Evolutionary conservation across 2,329 filamentous ascomycete genomes (phyloP), one percentile per base, ranked within the genome.

Genomic region (Purpureocillium takamizusanense): DNA sequence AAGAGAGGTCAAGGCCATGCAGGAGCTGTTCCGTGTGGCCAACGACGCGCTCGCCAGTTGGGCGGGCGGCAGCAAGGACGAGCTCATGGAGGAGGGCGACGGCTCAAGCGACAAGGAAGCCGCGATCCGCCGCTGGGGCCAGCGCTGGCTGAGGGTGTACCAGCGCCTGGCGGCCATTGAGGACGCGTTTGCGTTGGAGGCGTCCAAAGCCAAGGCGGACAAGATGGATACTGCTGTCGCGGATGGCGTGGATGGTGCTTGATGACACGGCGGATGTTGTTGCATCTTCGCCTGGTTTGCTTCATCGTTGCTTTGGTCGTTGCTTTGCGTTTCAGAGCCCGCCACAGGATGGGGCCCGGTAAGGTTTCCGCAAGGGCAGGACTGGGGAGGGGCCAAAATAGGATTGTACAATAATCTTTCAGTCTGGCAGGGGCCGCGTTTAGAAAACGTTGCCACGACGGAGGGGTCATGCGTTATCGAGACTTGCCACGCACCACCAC

Each of bases 91-190:
- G 62, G 63, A 66, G 11, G 78, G 70, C 27, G 78, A 82, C 42
- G 77, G 71, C 12, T 69, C 63, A 51, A 65, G 65, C 23, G 72
- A 72, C 28, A 70, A 76, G 25, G 76, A 82, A 48, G 72, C 73
- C 42, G 67, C 89, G 46, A 74, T 94, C 41, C 74, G 75, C 45
- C 72, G 76, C 36, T 97, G 92, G 92, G 89, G 83, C 1, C 75
- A 78, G 54, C 76, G 88, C 35, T 98, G 92, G 92, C 66, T 86
- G 45, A 74, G 86, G 25, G 87, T 92, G 2, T 95, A 95, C 60
- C 69, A 80, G 51, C 73, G 92, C 32, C 83, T 87, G 61, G 76
- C 77, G 12, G 86, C 85, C 3, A 86, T 97, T 12, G 89, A 97
- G 64, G 88, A 95, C 62, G 75, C 83, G 0, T 77, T 75, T 53